phyloP scores from a whole-genome alignment of 805 yeast species.

The Candida ascalaphidarum region DNA sequence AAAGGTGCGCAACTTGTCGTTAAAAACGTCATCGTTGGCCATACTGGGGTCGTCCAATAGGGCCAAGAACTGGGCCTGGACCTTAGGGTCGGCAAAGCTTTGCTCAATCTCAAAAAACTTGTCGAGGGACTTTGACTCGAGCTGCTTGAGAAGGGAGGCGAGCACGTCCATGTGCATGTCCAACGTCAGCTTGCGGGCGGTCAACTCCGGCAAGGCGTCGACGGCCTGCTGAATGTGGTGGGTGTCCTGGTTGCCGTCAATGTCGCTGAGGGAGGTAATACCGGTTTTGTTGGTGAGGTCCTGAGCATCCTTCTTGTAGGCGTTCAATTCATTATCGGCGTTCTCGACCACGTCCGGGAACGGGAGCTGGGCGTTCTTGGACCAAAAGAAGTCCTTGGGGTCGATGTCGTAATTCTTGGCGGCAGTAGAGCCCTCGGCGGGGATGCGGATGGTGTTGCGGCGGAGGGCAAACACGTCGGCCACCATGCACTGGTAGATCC shows the following conservation, averaged over 20 bases:
- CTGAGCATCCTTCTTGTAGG: slow-evolving; percentile 80
- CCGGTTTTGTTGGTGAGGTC: slow-evolving; percentile 76
- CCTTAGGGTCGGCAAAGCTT: slow-evolving; percentile 54
- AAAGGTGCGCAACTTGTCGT: slow-evolving; percentile 84
- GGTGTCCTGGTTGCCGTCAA: slow-evolving; percentile 52
- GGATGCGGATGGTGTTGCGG: slow-evolving; percentile 71
- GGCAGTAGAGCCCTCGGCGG: slow-evolving; percentile 17
- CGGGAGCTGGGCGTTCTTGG: slow-evolving; percentile 72
- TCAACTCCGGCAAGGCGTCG: slow-evolving; percentile 84
- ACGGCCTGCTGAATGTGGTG: slow-evolving; percentile 76
- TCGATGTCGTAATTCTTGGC: slow-evolving; percentile 75
- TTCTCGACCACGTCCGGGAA: slow-evolving; percentile 99
- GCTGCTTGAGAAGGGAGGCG: slow-evolving; percentile 70
- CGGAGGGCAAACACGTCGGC: slow-evolving; percentile 81
- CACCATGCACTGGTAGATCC: slow-evolving; percentile 96
- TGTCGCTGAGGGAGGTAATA: slow-evolving; percentile 62
- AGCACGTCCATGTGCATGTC: slow-evolving; percentile 97
- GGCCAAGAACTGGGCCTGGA: slow-evolving; percentile 50
- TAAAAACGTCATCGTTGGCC: slow-evolving; percentile 50
- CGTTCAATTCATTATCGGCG: slow-evolving; percentile 74
- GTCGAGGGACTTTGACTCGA: slow-evolving; percentile 83
- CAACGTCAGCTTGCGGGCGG: slow-evolving; percentile 77
- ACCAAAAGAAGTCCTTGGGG: slow-evolving; percentile 92
- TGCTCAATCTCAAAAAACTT: slow-evolving; percentile 93
- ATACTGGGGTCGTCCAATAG: slow-evolving; percentile 38